Conservation (phyloP, 1,284 basidiomycete genomes). For the Grifola frondosa region DNA sequence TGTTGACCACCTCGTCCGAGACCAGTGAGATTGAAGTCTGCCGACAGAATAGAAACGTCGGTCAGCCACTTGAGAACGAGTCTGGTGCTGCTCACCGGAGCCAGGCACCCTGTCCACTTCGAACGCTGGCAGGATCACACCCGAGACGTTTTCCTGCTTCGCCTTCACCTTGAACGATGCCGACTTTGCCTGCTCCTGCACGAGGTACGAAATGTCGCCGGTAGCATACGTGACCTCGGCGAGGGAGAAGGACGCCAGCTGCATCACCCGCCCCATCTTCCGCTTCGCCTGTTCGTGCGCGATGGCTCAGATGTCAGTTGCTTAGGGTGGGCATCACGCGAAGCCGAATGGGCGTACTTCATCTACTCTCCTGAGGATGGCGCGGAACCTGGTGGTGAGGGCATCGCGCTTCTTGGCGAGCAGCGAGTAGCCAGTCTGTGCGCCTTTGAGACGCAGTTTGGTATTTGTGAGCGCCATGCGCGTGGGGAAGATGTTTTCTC, state of each 20-base stretch:
- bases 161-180: slow-evolving; percentile 93
- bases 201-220: slow-evolving; percentile 95
- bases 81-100: slow-evolving; percentile 55
- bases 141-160: slow-evolving; percentile 98
- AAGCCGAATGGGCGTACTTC: slow-evolving; percentile 58
- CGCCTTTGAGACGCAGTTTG: slow-evolving; percentile 91
- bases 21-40: slow-evolving; percentile 98
- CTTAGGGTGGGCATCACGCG: neutral
- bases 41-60: neutral
- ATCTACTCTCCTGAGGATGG: slow-evolving; percentile 89
- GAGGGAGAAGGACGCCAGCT: slow-evolving; percentile 96
- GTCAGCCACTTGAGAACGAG: neutral
- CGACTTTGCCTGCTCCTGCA: slow-evolving; percentile 88
- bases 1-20: slow-evolving; percentile 97
- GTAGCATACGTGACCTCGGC: slow-evolving; percentile 98
- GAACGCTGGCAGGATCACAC: slow-evolving; percentile 96
- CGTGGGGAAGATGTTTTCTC: slow-evolving; percentile 93
- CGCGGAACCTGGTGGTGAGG: slow-evolving; percentile 87
- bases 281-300: slow-evolving; percentile 77
- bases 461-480: slow-evolving; percentile 95
- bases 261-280: slow-evolving; percentile 99
- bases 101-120: slow-evolving; percentile 84
- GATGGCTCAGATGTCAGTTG: neutral
- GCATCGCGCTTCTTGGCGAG: slow-evolving; percentile 98
- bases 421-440: slow-evolving; percentile 96